Conservation (phyloP, 768 basidiomycete genomes). For the Boletellus ananas region DNA sequence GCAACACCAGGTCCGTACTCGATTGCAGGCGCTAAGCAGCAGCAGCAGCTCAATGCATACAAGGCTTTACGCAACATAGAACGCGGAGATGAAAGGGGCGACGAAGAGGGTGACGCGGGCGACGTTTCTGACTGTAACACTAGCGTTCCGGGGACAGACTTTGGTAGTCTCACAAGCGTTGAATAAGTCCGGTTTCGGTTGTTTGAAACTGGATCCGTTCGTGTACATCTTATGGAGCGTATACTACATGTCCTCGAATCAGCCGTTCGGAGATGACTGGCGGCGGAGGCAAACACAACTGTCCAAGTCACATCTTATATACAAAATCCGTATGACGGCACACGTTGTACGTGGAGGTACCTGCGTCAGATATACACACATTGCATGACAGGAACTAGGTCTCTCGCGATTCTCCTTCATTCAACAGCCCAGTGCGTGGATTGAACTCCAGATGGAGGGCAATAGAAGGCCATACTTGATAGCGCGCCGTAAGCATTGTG, state of each 20-base stretch:
- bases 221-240: conserved; percentile 1
- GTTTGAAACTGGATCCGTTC: neutral
- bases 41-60: conserved; percentile 19
- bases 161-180: conserved; percentile 51
- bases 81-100: conserved; percentile 6
- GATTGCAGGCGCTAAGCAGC: conserved; percentile 17
- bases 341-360: conserved; percentile 1
- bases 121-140: conserved; percentile 37
- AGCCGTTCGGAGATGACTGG: neutral
- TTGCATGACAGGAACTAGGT: conserved; percentile 2
- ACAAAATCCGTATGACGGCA: conserved; percentile 7
- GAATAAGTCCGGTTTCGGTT: conserved; percentile 28
- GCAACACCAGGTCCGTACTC: conserved; percentile 19
- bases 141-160: conserved; percentile 41
- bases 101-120: conserved; percentile 21
- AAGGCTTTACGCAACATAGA: conserved; percentile 14
- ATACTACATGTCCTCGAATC: neutral
- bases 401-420: conserved; percentile 20
- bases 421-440: conserved; percentile 31
- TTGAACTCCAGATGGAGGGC: conserved; percentile 60
- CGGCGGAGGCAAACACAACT: neutral
- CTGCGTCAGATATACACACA: conserved; percentile 4
- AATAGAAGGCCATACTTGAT: conserved; percentile 64
- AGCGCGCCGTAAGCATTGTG: conserved; percentile 8
- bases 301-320: conserved; percentile 1